Conservation (phyloP, 1,284 basidiomycete species). For the Porodaedalea pini region DNA sequence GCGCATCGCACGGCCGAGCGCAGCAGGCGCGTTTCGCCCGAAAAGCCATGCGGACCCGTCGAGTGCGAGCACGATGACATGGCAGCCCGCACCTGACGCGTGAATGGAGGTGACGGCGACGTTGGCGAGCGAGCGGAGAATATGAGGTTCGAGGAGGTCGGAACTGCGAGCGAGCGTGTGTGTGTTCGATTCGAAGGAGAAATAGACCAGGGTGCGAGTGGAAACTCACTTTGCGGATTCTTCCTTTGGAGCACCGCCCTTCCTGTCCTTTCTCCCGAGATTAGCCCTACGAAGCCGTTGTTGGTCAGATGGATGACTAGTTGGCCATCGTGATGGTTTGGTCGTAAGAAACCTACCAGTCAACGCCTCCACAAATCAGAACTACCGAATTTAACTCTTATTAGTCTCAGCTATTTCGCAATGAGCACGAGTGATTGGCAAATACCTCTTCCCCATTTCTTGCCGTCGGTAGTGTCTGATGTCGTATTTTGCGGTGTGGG, state of each 20-base stretch:
- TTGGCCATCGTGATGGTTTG: background rate
- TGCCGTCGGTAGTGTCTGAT: background rate
- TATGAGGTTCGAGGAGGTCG: conserved; percentile 82
- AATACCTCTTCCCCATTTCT: conserved; percentile 21
- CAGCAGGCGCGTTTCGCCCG: conserved; percentile 69
- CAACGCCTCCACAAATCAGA: conserved; percentile 79
- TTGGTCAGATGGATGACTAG: background rate
- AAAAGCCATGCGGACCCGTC: conserved; percentile 83
- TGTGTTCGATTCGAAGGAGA: background rate
- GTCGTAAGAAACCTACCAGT: conserved; percentile 56
- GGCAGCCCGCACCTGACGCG: conserved; percentile 68
- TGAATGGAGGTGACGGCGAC: conserved; percentile 71
- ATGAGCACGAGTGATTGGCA: background rate
- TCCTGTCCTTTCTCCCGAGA: conserved; percentile 32
- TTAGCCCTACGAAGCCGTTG: conserved; percentile 24
- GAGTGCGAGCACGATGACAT: conserved; percentile 71
- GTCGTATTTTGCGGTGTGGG: background rate
- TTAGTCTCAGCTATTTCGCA: background rate
- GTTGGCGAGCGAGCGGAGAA: conserved; percentile 83
- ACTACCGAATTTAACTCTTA: conserved; percentile 42
- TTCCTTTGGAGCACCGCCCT: conserved; percentile 15
- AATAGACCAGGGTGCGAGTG: no score
- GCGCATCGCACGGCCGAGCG: conserved; percentile 48
- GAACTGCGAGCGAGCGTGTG: conserved; percentile 39
- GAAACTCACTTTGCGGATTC: conserved; percentile 17